phyloP scores from a whole-genome alignment of 2,329 filamentous ascomycete genomes.

The Samsoniella hepiali region DNA sequence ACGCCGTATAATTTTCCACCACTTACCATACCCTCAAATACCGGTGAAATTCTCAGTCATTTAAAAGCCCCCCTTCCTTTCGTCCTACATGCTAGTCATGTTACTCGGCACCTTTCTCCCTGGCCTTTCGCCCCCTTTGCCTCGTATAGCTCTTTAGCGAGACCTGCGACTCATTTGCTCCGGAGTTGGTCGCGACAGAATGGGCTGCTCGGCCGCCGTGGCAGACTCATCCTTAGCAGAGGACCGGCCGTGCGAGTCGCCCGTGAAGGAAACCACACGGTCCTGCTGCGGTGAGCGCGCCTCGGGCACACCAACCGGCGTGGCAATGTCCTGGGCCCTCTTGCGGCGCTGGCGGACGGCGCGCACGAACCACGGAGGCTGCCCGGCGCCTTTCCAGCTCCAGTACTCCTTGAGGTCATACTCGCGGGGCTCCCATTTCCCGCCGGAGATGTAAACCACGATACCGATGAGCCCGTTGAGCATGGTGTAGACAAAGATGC shows the following conservation, averaged over 20 bases:
- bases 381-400: constrained; percentile 49
- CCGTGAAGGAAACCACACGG: constrained; percentile 10
- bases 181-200: constrained; percentile 19
- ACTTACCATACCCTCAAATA: not conserved
- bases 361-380: constrained; percentile 47
- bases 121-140: not conserved
- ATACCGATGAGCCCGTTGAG: constrained; percentile 48
- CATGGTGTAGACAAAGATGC: constrained; percentile 52
- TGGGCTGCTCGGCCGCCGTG: constrained; percentile 21
- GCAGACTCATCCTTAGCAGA: constrained; percentile 26
- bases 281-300: constrained; percentile 14
- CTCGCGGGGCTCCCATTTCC: constrained; percentile 45
- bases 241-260: constrained; percentile 23
- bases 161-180: constrained; percentile 16
- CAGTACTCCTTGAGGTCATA: constrained; percentile 56
- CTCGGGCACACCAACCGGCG: not conserved
- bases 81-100: not conserved
- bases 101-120: not conserved
- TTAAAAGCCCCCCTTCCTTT: not conserved
- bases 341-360: constrained; percentile 28
- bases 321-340: not conserved
- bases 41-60: constrained; percentile 3
- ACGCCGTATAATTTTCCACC: not conserved
- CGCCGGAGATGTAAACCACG: constrained; percentile 42
- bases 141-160: not conserved